A percentile compares a stretch with the other conserved stretches of the same genome.
Conservation (phyloP, 139 green algal species). For the Chlorella sp. region DNA sequence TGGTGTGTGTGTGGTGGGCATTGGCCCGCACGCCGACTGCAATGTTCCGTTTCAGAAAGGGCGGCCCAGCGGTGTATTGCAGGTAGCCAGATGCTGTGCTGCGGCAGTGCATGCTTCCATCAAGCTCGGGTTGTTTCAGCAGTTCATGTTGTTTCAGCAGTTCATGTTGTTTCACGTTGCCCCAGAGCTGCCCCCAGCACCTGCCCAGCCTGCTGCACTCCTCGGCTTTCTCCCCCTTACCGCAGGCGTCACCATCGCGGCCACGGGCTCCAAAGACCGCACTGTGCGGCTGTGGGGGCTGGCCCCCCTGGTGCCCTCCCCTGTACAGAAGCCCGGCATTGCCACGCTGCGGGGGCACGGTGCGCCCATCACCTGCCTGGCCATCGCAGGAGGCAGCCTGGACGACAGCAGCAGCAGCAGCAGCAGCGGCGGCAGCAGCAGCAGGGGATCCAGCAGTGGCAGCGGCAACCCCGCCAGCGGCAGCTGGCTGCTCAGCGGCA, state of each 20-base stretch:
- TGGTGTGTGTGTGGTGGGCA: no score
- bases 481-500: conserved; percentile 23
- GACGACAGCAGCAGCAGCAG: not conserved
- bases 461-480: not conserved
- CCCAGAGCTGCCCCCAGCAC: not conserved
- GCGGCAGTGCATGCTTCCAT: not conserved
- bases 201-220: not conserved
- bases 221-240: not conserved
- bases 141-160: no score
- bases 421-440: not conserved
- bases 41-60: not conserved
- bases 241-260: conserved; percentile 32
- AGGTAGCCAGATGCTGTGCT: not conserved
- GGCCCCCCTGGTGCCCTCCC: conserved; percentile 29
- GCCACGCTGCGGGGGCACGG: conserved; percentile 32
- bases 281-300: conserved; percentile 24
- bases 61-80: not conserved
- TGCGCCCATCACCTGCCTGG: conserved; percentile 25
- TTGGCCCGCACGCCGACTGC: not conserved
- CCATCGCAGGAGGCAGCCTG: not conserved
- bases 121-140: not conserved
- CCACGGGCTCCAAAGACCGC: conserved; percentile 29
- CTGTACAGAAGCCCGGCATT: conserved; percentile 28
- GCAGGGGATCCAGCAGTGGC: not conserved
- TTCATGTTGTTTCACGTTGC: no score